These are phyloP conservation scores for Amauroascus niger DNA, from an alignment of 2,329 filamentous ascomycete genomes.

Conservation along the genomic window DNA sequence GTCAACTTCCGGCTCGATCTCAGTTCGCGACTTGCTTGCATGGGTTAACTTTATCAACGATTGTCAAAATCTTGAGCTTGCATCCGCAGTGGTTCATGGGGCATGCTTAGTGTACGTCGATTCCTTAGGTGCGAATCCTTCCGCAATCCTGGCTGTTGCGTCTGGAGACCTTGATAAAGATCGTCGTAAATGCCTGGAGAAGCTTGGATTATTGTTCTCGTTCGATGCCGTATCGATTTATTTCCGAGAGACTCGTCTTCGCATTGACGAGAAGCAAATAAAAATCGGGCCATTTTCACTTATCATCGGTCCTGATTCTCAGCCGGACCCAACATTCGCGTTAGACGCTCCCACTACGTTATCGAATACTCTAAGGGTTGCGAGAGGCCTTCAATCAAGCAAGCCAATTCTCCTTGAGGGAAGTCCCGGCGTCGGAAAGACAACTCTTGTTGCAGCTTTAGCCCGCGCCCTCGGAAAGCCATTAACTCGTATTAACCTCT, in stretches of 20 bases:
- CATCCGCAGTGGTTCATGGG: slow-evolving; percentile 61
- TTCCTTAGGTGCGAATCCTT: slow-evolving; percentile 87
- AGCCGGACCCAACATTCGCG: slow-evolving; percentile 55
- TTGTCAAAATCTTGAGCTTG: slow-evolving; percentile 41
- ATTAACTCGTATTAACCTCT: slow-evolving; percentile 89
- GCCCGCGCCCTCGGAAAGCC: slow-evolving; percentile 69
- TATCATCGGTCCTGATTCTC: slow-evolving; percentile 41
- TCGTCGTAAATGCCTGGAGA: slow-evolving; percentile 60
- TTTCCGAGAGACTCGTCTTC: slow-evolving; percentile 50
- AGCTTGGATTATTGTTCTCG: slow-evolving; percentile 58
- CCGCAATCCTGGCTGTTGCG: slow-evolving; percentile 68
- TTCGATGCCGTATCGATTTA: slow-evolving; percentile 58
- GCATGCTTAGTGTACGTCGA: slow-evolving; percentile 94
- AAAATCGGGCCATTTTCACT: slow-evolving; percentile 68
- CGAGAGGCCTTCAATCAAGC: slow-evolving; percentile 74
- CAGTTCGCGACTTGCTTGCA: slow-evolving; percentile 80
- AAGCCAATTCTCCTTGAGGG: slow-evolving; percentile 94
- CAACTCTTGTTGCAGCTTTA: slow-evolving; percentile 77
- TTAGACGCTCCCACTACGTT: slow-evolving; percentile 85
- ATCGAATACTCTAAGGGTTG: slow-evolving; percentile 79
- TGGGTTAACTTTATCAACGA: slow-evolving; percentile 91
- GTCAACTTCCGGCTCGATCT: slow-evolving; percentile 66
- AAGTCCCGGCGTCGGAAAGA: slow-evolving; percentile 97
- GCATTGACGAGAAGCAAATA: slow-evolving; percentile 46
- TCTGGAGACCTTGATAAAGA: slow-evolving; percentile 60